A percentile compares a stretch with the other conserved stretches of the same genome.
Conservation (phyloP, 805 yeast species). For the Cephaloascus fragrans region DNA sequence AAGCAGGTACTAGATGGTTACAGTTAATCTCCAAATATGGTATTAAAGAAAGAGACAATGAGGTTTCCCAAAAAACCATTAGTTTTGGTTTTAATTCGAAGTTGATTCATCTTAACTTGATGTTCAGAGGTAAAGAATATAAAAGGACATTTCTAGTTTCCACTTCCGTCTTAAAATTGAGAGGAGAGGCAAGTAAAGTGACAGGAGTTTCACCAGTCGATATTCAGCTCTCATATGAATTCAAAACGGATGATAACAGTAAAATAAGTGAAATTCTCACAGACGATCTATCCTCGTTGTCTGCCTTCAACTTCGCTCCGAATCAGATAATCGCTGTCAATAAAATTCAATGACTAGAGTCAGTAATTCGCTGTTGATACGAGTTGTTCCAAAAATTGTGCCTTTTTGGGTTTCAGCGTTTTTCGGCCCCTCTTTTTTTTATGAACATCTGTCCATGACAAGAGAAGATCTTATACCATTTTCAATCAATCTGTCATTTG, state of each 20-base stretch:
- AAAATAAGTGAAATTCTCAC: constrained; percentile 11
- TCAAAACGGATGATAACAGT: constrained; percentile 7
- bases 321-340: constrained; percentile 13
- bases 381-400: too few relatives aligned
- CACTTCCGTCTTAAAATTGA: constrained; percentile 17
- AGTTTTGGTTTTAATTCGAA: not conserved
- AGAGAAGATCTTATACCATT: too few relatives aligned
- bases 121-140: not conserved
- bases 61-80: too few relatives aligned
- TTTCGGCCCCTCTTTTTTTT: too few relatives aligned
- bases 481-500: too few relatives aligned
- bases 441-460: too few relatives aligned
- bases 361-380: too few relatives aligned
- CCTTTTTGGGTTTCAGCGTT: too few relatives aligned
- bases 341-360: too few relatives aligned
- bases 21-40: constrained; percentile 26
- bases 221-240: constrained; percentile 15
- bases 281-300: constrained; percentile 19
- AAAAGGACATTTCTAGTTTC: too few relatives aligned
- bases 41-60: constrained; percentile 5
- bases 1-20: constrained; percentile 27
- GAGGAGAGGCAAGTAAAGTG: constrained; percentile 18
- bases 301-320: constrained; percentile 11
- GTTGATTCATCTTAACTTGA: not conserved
- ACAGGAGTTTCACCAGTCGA: constrained; percentile 11